phyloP scores from a whole-genome alignment of 225 moss, liverwort and hornwort species.

The Sphagnum contortum region DNA sequence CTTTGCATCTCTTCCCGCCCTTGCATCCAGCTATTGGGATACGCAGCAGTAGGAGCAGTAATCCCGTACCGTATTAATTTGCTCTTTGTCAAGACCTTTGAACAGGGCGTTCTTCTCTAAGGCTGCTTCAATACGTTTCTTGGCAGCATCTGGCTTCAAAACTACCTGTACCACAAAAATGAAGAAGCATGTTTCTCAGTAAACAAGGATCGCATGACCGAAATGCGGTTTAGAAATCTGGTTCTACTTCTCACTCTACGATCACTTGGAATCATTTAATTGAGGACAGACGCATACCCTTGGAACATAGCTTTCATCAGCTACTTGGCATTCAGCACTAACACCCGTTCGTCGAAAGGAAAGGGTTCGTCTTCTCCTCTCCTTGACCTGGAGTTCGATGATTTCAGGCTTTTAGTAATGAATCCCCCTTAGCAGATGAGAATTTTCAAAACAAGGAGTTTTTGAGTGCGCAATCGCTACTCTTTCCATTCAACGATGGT shows the following conservation, averaged over 20 bases:
- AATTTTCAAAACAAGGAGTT: not conserved
- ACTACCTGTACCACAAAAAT: slow-evolving; percentile 30
- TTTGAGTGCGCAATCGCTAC: not conserved
- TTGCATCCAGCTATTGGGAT: too few species aligned
- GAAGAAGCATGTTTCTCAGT: not conserved
- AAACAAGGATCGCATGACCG: too few species aligned
- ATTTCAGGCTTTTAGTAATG: not conserved
- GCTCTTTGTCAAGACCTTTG: slow-evolving; percentile 77
- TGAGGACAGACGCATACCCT: slow-evolving; percentile 27
- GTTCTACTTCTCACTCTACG: not conserved
- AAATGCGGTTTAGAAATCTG: not conserved
- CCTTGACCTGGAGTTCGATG: slow-evolving; percentile 11
- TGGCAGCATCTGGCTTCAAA: slow-evolving; percentile 52
- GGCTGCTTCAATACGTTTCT: slow-evolving; percentile 35
- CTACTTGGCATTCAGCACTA: slow-evolving; percentile 51
- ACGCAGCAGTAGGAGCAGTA: too few species aligned
- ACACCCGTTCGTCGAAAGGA: slow-evolving; percentile 67
- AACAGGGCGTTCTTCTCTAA: slow-evolving; percentile 68
- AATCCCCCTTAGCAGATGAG: not conserved
- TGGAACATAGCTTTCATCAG: slow-evolving; percentile 35
- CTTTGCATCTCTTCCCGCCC: too few species aligned
- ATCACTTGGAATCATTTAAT: not conserved
- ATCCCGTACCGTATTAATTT: slow-evolving; percentile 46
- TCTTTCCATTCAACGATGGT: not conserved
- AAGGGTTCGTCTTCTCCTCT: slow-evolving; percentile 31